Base-by-base conservation (phyloP, 805 yeast species). In the Sporopachydermia lactativora region DNA sequence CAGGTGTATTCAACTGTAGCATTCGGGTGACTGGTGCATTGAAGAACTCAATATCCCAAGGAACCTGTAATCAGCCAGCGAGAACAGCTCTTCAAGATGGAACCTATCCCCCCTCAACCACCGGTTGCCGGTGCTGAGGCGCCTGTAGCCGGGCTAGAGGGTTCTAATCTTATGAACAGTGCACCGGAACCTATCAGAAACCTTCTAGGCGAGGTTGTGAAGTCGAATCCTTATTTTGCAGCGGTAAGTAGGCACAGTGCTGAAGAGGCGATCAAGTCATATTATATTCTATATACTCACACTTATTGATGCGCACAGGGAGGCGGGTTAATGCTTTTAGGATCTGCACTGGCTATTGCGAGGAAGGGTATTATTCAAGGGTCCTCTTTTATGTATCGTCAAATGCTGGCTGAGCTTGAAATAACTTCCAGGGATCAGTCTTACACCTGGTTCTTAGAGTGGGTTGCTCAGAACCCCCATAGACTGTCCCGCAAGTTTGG, bases 251-350 rank as follows among this genome's bases (percentile, higher is more conserved):
- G 31, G n/a, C n/a, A n/a, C n/a, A n/a, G n/a, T n/a, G n/a, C n/a
- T n/a, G n/a, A n/a, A n/a, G n/a, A n/a, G n/a, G n/a, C n/a, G n/a
- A n/a, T n/a, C n/a, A n/a, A n/a, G n/a, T n/a, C n/a, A n/a, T n/a
- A n/a, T n/a, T n/a, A n/a, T n/a, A n/a, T n/a, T n/a, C n/a, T n/a
- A n/a, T n/a, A n/a, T n/a, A n/a, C n/a, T n/a, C n/a, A n/a, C n/a
- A n/a, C n/a, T n/a, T n/a, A n/a, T n/a, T n/a, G n/a, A n/a, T n/a
- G n/a, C n/a, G n/a, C n/a, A n/a, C n/a, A 19, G 39, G 98, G 98
- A 52, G 96, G 96, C 51, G 98, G 98, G 0, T 65, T 92, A 35
- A 92, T 92, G 98, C 65, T 88, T 3, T 64, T 92, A 2, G 98
- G 98, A n/a, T 86, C 95, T 0, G 80, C 78, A 1, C 59, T 92